These are phyloP conservation scores for Syzygium jambos DNA, from an alignment of 345 rosid genomes.

Conservation along the genomic window DNA sequence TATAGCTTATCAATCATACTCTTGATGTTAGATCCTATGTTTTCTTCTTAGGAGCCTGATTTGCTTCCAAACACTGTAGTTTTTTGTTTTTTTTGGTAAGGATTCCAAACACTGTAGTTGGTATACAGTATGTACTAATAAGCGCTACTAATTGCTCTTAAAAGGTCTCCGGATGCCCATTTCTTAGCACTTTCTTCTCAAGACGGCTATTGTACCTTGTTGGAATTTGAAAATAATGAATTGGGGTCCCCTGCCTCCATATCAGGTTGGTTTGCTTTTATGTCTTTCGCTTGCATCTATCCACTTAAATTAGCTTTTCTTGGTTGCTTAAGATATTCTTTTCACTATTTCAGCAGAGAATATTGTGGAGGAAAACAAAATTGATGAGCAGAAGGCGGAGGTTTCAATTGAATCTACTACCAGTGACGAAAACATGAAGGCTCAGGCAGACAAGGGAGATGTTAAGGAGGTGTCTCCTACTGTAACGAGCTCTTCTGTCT, in stretches of 20 bases:
- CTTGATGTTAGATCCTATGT: not conserved
- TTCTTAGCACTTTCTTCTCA: slow-evolving; percentile 78
- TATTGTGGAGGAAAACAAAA: not conserved
- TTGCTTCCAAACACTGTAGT: not conserved
- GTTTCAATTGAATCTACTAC: not conserved
- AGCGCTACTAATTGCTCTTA: not conserved
- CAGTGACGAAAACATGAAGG: not conserved
- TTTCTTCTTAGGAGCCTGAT: not conserved
- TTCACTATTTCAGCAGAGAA: slow-evolving; percentile 10
- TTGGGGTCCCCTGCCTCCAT: slow-evolving; percentile 40
- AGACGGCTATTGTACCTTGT: slow-evolving; percentile 90
- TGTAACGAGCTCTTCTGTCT: slow-evolving; percentile 14
- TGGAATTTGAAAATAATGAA: slow-evolving; percentile 70
- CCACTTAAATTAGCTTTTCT: not conserved
- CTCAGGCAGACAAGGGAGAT: slow-evolving; percentile 13
- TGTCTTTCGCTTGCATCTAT: not conserved
- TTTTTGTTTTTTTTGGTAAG: no score
- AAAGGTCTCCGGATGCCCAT: slow-evolving; percentile 58
- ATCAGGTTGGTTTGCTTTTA: slow-evolving; percentile 35
- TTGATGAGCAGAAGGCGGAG: not conserved
- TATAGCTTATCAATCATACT: not conserved
- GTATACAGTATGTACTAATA: not conserved
- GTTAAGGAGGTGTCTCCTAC: slow-evolving; percentile 20
- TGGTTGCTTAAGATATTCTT: not conserved
- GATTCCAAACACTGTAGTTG: no score